Evolutionary conservation across 345 rosid species (phyloP), one percentile per base, ranked within the genome.

Genomic region (Rhizophora mangle): DNA sequence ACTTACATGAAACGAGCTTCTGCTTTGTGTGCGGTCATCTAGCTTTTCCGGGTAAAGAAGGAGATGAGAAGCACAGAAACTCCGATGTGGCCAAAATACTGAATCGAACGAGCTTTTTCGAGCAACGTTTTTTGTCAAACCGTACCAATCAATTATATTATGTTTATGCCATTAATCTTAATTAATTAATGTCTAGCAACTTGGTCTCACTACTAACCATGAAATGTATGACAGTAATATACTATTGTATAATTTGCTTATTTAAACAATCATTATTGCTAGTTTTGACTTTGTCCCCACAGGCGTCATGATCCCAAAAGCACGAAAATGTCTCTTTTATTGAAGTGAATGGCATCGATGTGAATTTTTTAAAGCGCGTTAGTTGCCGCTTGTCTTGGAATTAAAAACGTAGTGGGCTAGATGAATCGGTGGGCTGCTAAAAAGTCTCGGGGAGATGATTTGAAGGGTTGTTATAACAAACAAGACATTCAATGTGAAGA

Each of bases 21-120:
- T 91, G 97, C 86, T 89, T 91, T 73, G 85, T 89, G 8, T 89
- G 96, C 68, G 64, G 82, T 70, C 97, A 89, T 75, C 81, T 91
- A 67, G 97, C 97, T 62, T 91, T 96, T 0, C 96, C 96, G 36
- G 96, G 90, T 8, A 84, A 83, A 46, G 88, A 89, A 70, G 87
- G 95, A 5, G 97, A 91, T 64, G 96, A 78, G 60, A 81, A 80
- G 56, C 80, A 72, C 20, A 81, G 97, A 78, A 91, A 89, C 70
- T 80, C 90, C 24, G 81, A 91, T 47, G 86, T 83, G 55, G 71
- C 72, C 0, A 91, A 91, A 69, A n/a, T 89, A 89, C 68, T 89
- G 22, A 63, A 86, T 11, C 79, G 97, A 55, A 87, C 97, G 39
- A 80, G 61, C 67, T 91, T 91, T 30, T 30, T 49, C 8, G 5